Evolutionary conservation across 2,329 filamentous ascomycete genomes (phyloP).

Genomic region (Fusarium zealandicum): DNA sequence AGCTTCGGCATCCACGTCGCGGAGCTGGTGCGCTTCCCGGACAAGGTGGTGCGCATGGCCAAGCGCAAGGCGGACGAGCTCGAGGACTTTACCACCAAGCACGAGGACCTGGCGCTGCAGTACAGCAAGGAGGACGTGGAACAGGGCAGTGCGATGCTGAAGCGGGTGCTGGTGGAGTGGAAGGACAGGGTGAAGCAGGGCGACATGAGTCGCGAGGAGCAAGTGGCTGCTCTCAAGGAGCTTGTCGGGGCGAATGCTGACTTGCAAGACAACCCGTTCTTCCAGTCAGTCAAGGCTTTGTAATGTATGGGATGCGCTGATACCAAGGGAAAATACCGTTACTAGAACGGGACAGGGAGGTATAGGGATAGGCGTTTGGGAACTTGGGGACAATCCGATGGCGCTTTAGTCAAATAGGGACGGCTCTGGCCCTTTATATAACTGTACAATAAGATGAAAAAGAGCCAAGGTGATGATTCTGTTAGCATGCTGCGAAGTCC

Average conservation of each 20-base stretch:
- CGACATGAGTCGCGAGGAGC: conserved; percentile 73
- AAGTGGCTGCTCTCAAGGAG: conserved; percentile 79
- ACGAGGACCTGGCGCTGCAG: conserved; percentile 65
- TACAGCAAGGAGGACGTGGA: conserved; percentile 89
- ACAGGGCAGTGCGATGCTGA: conserved; percentile 83
- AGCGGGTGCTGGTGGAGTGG: conserved; percentile 84
- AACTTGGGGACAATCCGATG: conserved; percentile 13
- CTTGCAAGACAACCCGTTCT: conserved; percentile 71
- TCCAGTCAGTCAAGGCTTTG: conserved; percentile 67
- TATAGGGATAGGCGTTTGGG: conserved; percentile 19
- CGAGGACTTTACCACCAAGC: conserved; percentile 89
- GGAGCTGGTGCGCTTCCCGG: conserved; percentile 93
- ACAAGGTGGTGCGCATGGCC: conserved; percentile 99
- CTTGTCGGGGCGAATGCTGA: conserved; percentile 77
- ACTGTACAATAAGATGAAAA: not conserved
- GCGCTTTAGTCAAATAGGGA: conserved; percentile 4
- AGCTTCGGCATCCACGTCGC: conserved; percentile 98
- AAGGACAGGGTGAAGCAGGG: conserved; percentile 74
- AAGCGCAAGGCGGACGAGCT: conserved; percentile 98
- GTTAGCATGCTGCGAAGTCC: too few species aligned
- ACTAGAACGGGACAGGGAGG: not conserved
- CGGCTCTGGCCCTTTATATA: conserved; percentile 1
- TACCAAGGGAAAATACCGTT: not conserved
- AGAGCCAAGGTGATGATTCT: too few species aligned
- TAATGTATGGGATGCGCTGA: conserved; percentile 41